Base-by-base conservation (phyloP, 148 eudicot species). In the Pharnaceum exiguum region DNA sequence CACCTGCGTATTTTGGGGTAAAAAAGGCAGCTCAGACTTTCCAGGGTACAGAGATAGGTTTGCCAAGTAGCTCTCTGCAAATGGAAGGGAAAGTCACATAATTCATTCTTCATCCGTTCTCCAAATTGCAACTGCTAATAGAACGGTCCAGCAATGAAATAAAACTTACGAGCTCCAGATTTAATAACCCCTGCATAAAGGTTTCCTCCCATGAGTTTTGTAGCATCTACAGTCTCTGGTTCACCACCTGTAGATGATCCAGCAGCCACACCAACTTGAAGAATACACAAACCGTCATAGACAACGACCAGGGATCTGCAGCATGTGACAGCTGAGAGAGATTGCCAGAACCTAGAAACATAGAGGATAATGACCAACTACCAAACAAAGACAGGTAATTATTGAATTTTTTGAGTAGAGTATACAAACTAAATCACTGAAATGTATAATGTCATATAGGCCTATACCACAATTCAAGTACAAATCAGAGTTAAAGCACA, bases 1-100 rank as follows among this genome's bases (percentile, higher is more conserved):
- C 63, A 88, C 98, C 89, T 94, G 96, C 51, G 85, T 82, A 73
- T 94, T 89, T 57, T 70, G 25, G 49, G 99, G 96, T 65, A 89
- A 70, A 78, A 94, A 94, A 46, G 89, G 95, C 62, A 93, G 79
- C 74, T 93, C 87, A 45, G 99, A 83, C 69, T 85, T 88, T 55
- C 90, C 94, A 28, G 99, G 99, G 68, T 88, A 93, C 44, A 88
- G 83, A 67, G 96, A 79, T 17, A 93, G 79, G 53, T 93, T 93
- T 40, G 96, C 96, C 82, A 89, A 82, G 74, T 89, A 94, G 72
- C 85, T 86, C 68, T 94, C 96, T 93, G 84, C 66, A 73, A 39
- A 62, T 43, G 37, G 35, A 22, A 30, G 39, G 25, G 60, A 37
- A 38, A 62, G 25, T 29, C 35, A 30, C 3, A 8, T n/a, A n/a